phyloP scores from a whole-genome alignment of 345 rosid species.

The Euphorbia lathyris region DNA sequence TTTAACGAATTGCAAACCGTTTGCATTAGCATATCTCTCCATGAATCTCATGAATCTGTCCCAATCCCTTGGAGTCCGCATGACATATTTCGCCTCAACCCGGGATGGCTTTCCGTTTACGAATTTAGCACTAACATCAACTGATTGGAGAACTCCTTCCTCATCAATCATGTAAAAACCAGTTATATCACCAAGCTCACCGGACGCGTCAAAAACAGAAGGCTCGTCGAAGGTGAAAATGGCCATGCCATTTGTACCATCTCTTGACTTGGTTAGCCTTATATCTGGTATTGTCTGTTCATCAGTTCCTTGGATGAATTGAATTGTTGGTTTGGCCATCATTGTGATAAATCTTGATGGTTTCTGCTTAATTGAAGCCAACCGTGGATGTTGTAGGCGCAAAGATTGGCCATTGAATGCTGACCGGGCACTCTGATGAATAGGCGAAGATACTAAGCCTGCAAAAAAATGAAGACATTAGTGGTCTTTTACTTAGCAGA shows the following conservation, averaged over 20 bases:
- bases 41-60: constrained; percentile 97
- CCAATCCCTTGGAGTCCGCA: constrained; percentile 84
- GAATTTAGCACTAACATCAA: constrained; percentile 88
- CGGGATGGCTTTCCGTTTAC: constrained; percentile 84
- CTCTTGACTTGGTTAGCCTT: constrained; percentile 79
- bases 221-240: constrained; percentile 77
- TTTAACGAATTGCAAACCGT: constrained; percentile 82
- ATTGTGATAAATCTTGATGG: constrained; percentile 31
- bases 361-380: constrained; percentile 21
- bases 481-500: background rate
- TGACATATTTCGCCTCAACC: constrained; percentile 79
- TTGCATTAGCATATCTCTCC: constrained; percentile 84
- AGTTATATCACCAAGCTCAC: constrained; percentile 89
- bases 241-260: constrained; percentile 83
- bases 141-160: constrained; percentile 89
- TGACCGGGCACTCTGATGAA: constrained; percentile 37
- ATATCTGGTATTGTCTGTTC: constrained; percentile 84
- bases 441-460: constrained; percentile 46
- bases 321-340: constrained; percentile 77
- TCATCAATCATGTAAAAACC: constrained; percentile 96
- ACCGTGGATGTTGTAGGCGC: constrained; percentile 18
- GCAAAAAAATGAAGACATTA: constrained; percentile 8
- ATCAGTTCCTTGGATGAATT: constrained; percentile 91
- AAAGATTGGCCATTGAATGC: constrained; percentile 49
- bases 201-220: constrained; percentile 79